Conservation (phyloP, 2,329 filamentous ascomycete species). For the Calycina marina region DNA sequence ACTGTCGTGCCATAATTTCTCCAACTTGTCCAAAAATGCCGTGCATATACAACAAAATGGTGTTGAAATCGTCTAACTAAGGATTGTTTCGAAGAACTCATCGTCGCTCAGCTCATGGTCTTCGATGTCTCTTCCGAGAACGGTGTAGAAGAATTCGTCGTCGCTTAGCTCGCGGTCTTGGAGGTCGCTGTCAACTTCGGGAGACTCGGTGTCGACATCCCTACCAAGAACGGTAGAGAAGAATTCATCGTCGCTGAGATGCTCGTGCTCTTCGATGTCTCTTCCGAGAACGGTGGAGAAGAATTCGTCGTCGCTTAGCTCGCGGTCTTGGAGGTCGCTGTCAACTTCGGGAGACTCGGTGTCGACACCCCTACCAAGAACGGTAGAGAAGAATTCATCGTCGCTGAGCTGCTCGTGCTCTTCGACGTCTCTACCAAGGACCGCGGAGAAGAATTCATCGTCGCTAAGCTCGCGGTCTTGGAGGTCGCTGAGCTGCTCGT, state of each 20-base stretch:
- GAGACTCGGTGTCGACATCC: neutral
- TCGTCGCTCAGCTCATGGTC: neutral
- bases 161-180: neutral
- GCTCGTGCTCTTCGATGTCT: neutral
- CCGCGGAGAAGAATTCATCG: neutral
- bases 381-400: no score
- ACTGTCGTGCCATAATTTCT: neutral
- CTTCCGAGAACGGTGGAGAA: neutral
- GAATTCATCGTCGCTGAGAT: neutral
- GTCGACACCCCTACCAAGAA: no score
- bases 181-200: neutral
- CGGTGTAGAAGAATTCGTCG: neutral
- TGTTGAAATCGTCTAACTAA: neutral
- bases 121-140: neutral
- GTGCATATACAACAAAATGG: neutral
- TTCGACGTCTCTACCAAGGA: neutral
- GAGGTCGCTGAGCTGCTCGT: no score
- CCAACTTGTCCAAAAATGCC: neutral
- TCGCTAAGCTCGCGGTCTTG: neutral
- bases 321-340: neutral
- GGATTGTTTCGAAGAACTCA: neutral
- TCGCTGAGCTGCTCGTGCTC: neutral
- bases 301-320: neutral
- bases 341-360: neutral
- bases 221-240: neutral